These are phyloP conservation scores for Aspergillus glaucus DNA, from an alignment of 2,329 filamentous ascomycete species.

Conservation along the genomic window DNA sequence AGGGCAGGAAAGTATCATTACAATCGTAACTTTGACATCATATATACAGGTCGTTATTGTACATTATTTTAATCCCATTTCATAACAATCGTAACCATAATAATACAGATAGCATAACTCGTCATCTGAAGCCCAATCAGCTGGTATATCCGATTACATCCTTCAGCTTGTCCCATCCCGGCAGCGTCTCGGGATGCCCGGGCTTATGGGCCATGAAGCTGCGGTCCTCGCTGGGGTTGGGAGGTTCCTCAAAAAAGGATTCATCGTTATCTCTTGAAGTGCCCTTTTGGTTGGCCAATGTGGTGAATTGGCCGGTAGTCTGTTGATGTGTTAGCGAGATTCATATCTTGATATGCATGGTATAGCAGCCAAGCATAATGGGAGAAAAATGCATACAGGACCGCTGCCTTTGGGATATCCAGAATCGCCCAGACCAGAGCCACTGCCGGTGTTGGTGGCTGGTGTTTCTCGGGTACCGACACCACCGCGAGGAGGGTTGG, in stretches of 20 bases:
- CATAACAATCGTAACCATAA: neutral
- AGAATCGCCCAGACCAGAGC: neutral
- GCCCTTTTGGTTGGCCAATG: neutral
- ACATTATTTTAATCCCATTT: neutral
- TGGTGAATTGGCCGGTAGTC: neutral
- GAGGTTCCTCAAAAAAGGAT: neutral
- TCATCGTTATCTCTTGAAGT: neutral
- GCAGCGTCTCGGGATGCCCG: neutral
- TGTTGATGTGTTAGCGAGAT: neutral
- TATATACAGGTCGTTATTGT: neutral
- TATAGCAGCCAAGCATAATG: no score
- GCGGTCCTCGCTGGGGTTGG: neutral
- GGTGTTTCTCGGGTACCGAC: neutral
- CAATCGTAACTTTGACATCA: neutral
- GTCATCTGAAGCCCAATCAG: neutral
- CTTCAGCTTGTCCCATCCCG: neutral
- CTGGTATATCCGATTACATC: neutral
- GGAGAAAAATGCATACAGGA: neutral
- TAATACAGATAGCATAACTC: no score
- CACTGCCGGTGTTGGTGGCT: neutral
- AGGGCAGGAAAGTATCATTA: neutral
- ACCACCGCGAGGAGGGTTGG: neutral
- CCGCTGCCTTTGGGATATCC: neutral
- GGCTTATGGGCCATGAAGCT: neutral
- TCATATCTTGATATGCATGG: no score